Evolutionary conservation across 805 yeast species (phyloP), one percentile per base, ranked within the genome.

Genomic region (Metschnikowia borealis): DNA sequence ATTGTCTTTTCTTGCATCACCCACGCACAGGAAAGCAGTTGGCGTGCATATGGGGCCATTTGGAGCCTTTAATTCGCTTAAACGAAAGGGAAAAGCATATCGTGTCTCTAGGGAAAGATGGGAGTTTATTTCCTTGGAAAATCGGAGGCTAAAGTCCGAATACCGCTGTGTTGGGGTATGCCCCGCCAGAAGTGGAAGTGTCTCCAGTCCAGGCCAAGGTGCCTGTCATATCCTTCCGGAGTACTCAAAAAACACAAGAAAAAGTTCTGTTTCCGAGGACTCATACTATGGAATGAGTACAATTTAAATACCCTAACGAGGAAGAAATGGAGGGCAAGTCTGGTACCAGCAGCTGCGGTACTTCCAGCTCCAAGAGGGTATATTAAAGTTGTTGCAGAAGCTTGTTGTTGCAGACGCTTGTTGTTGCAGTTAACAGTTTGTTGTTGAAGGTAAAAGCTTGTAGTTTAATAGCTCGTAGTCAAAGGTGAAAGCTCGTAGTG

Each of bases 11-110:
- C n/a, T n/a, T n/a, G n/a, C n/a, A n/a, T n/a, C n/a, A n/a, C n/a
- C n/a, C n/a, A n/a, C n/a, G 57, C 1, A 69, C 68, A 6, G 85
- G 84, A 1, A 77, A 67, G 44, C 73, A 73, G 8, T 40, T 81
- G 8, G 71, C 79, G 6, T 69, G 76, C 0, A 77, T 72, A 43
- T 85, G 86, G 85, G 91, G 74, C 1, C 75, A 70, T 44, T 68
- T 64, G 67, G 74, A 83, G 37, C 63, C 75, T 0, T 73, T 83
- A 5, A 61, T 78, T 13, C 77, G 80, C 0, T 50, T 84, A 17
- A 52, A 64, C 6, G 48, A 67, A 8, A 47, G 55, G 6, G 57
- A 56, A 2, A 51, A 59, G 5, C 59, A 69, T 14, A 60, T 76
- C 23, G 54, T 78, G 33, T 71, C 83, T 0, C 67, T 79, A 14